A percentile compares a stretch with the other conserved stretches of the same genome.
phyloP scores from a whole-genome alignment of 805 yeast genomes.

The Wickerhamomyces mucosus region DNA sequence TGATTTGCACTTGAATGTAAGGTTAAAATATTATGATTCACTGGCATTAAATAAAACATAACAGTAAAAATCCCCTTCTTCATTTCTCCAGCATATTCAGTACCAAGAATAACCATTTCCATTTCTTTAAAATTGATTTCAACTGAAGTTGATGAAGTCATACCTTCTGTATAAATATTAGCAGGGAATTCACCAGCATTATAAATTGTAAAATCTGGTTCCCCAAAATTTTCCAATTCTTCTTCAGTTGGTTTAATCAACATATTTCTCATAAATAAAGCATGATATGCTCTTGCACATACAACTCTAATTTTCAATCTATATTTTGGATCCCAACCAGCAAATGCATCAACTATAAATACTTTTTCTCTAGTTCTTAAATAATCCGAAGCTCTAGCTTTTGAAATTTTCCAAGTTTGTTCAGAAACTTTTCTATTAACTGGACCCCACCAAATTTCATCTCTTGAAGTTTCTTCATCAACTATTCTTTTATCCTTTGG shows the following conservation, averaged over 20 bases:
- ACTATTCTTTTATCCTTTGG: constrained; percentile 98
- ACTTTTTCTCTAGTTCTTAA: constrained; percentile 91
- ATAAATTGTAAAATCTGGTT: constrained; percentile 97
- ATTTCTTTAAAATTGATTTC: constrained; percentile 93
- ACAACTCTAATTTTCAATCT: constrained; percentile 92
- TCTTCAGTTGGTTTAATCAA: constrained; percentile 88
- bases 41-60: constrained; percentile 98
- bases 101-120: constrained; percentile 98
- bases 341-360: constrained; percentile 92
- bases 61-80: constrained; percentile 98
- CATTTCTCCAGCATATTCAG: constrained; percentile 99
- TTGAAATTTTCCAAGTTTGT: constrained; percentile 89
- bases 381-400: constrained; percentile 95
- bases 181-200: constrained; percentile 99
- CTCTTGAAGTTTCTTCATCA: constrained; percentile 78
- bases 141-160: constrained; percentile 93
- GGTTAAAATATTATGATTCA: constrained; percentile 82
- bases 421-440: constrained; percentile 93
- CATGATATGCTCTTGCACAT: constrained; percentile 98
- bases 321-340: constrained; percentile 99
- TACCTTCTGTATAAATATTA: constrained; percentile 89
- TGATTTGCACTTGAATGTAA: constrained; percentile 94
- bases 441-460: constrained; percentile 98
- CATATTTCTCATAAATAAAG: constrained; percentile 97
- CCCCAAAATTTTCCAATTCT: constrained; percentile 84